Conservation (phyloP, 306 rosid genomes). For the Begonia loranthoides region DNA sequence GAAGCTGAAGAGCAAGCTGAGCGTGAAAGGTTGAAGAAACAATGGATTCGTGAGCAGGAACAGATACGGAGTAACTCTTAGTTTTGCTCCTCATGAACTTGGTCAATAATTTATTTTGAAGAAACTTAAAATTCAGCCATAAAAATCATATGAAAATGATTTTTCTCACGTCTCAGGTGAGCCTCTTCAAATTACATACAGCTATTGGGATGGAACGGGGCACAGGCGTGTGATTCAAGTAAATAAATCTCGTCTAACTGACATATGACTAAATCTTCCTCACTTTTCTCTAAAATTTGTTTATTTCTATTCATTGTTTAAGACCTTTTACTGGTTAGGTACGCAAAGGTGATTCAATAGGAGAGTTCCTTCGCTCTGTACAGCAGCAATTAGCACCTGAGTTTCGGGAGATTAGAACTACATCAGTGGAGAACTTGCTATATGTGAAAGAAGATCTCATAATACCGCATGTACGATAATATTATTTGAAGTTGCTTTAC, state of each 20-base stretch:
- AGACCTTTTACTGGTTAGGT: constrained; percentile 29
- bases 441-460: constrained; percentile 97
- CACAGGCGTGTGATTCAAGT: constrained; percentile 88
- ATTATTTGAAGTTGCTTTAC: neutral
- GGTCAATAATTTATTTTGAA: neutral
- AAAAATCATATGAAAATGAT: constrained; percentile 15
- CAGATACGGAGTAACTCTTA: constrained; percentile 53
- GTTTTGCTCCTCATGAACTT: neutral
- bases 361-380: constrained; percentile 86
- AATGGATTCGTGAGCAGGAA: constrained; percentile 84
- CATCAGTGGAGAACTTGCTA: constrained; percentile 90
- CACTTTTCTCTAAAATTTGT: neutral
- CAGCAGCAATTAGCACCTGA: constrained; percentile 94
- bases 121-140: neutral
- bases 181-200: constrained; percentile 86
- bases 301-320: constrained; percentile 7
- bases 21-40: constrained; percentile 79
- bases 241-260: constrained; percentile 14
- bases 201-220: constrained; percentile 99
- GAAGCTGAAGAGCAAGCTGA: constrained; percentile 99
- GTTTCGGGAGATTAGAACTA: constrained; percentile 86
- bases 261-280: neutral
- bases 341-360: constrained; percentile 78
- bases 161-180: constrained; percentile 48
- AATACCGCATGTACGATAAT: constrained; percentile 68